Conservation (phyloP, 257 asterid genomes). For the Scutellaria galericulata region DNA sequence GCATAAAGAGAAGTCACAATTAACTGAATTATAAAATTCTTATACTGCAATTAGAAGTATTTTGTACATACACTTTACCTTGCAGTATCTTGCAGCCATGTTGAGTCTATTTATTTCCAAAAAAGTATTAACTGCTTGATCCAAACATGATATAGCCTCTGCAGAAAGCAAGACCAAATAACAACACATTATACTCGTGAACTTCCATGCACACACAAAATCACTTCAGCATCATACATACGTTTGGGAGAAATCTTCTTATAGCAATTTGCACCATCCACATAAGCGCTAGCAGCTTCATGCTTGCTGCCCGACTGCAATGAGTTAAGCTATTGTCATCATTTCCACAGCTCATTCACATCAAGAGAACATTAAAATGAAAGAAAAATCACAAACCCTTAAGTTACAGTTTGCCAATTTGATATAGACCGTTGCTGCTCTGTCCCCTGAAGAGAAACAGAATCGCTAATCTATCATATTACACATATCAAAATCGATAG, state of each 20-base stretch:
- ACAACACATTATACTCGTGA: neutral
- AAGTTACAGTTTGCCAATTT: conserved; percentile 49
- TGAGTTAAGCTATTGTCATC: conserved; percentile 8
- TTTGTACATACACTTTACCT: conserved; percentile 35
- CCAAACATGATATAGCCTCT: conserved; percentile 51
- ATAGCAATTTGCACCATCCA: conserved; percentile 55
- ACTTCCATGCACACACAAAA: conserved; percentile 2
- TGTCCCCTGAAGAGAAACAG: conserved; percentile 49
- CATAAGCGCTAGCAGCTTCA: conserved; percentile 58
- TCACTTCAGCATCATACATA: conserved; percentile 26
- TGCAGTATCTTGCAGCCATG: conserved; percentile 50
- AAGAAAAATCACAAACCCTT: conserved; percentile 42
- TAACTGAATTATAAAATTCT: conserved; percentile 4
- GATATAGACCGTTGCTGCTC: conserved; percentile 48
- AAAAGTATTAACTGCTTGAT: conserved; percentile 44
- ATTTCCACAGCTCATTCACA: conserved; percentile 26
- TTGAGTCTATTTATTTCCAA: conserved; percentile 44
- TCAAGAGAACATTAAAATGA: neutral
- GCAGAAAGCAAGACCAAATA: conserved; percentile 29
- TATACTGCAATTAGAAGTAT: conserved; percentile 2
- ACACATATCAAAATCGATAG: neutral
- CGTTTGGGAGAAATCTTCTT: conserved; percentile 53
- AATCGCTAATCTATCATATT: neutral
- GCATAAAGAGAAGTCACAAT: neutral
- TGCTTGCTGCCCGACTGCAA: conserved; percentile 52